Conservation (phyloP, 164 flowering plant genomes). For the Liquidambar formosana region DNA sequence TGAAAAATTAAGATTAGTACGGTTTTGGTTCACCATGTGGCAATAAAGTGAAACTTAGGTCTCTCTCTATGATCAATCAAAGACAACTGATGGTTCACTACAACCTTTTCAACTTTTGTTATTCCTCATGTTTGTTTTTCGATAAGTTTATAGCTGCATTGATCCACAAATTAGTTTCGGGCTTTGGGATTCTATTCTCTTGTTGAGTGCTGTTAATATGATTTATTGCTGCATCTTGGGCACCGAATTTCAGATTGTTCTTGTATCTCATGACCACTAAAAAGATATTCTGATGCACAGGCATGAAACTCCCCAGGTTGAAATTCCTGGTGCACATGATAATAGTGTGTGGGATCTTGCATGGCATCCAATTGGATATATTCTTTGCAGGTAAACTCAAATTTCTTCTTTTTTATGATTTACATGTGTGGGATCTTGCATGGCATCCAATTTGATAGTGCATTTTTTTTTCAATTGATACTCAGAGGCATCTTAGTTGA, state of each 20-base stretch:
- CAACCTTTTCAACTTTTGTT: background rate
- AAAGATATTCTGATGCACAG: conserved; percentile 39
- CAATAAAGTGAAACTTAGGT: too few species aligned
- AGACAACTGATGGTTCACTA: background rate
- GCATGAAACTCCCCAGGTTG: conserved; percentile 94
- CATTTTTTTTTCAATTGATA: background rate
- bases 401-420: background rate
- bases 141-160: background rate
- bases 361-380: conserved; percentile 99
- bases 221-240: background rate
- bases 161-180: background rate
- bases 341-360: conserved; percentile 98
- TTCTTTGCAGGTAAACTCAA: conserved; percentile 79
- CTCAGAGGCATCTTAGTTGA: background rate
- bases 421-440: background rate
- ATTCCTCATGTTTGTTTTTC: background rate
- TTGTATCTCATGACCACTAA: background rate
- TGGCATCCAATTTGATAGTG: too few species aligned
- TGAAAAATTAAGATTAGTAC: too few species aligned
- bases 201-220: background rate
- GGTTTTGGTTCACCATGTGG: too few species aligned
- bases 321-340: conserved; percentile 85
- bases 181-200: background rate
- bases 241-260: too few species aligned
- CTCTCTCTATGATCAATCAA: too few species aligned